A percentile compares a stretch with the other conserved stretches of the same genome.
Evolutionary conservation across 2,329 filamentous ascomycete genomes (phyloP).

Genomic region (Fusarium guadeloupense): DNA sequence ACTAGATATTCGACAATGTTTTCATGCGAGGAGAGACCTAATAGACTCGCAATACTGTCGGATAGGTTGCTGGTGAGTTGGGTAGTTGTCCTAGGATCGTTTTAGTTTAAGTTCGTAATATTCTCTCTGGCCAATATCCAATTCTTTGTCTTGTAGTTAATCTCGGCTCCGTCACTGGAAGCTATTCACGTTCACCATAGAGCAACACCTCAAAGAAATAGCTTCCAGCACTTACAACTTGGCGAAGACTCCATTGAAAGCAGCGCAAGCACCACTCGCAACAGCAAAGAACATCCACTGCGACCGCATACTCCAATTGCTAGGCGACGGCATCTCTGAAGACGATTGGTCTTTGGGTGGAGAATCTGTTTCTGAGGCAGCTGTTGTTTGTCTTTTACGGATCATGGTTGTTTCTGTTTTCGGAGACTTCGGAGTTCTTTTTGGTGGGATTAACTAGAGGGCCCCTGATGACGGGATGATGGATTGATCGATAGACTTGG

Average conservation of each 20-base stretch:
- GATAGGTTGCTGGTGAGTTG: constrained; percentile 62
- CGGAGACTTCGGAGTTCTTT: constrained; percentile 26
- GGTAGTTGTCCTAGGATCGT: constrained; percentile 61
- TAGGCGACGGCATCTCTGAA: constrained; percentile 14
- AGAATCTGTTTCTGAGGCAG: constrained; percentile 15
- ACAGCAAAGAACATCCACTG: constrained; percentile 76
- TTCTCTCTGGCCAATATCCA: neutral
- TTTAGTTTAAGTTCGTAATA: neutral
- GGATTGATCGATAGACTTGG: constrained; percentile 29
- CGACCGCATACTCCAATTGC: constrained; percentile 46
- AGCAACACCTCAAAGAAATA: neutral
- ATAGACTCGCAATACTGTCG: constrained; percentile 52
- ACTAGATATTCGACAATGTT: constrained; percentile 58
- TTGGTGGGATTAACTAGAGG: constrained; percentile 22
- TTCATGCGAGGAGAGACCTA: constrained; percentile 56
- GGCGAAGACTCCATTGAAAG: constrained; percentile 84
- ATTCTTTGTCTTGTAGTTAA: too few relatives aligned
- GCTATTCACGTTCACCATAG: too few relatives aligned
- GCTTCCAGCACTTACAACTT: constrained; percentile 70
- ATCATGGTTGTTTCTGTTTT: constrained; percentile 36
- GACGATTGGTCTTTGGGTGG: constrained; percentile 4
- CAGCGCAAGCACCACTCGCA: constrained; percentile 79
- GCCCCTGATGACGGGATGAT: constrained; percentile 27
- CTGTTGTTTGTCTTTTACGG: constrained; percentile 40
- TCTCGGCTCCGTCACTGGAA: too few relatives aligned